These are phyloP conservation scores for Tuctoria greenei DNA, from an alignment of 176 grass and related monocot genomes.

Conservation along the genomic window DNA sequence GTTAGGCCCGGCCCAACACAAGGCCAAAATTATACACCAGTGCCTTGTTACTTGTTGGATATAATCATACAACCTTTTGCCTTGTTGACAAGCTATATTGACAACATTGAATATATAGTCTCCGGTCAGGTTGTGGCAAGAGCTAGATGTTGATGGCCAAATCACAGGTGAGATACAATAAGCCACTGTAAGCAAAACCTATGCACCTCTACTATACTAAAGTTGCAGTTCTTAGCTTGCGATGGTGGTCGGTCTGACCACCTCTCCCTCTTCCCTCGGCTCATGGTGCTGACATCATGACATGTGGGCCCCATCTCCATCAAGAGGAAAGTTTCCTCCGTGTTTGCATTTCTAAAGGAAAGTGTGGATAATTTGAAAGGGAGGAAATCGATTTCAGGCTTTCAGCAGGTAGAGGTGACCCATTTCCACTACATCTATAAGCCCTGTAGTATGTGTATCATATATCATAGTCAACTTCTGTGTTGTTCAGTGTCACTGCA, in stretches of 20 bases:
- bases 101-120: not conserved
- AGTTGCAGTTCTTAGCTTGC: no score
- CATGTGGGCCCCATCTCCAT: no score
- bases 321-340: conserved; percentile 18
- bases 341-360: conserved; percentile 43
- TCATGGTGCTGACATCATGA: no score
- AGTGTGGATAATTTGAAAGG: not conserved
- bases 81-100: not conserved
- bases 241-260: no score
- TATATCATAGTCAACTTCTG: conserved; percentile 85
- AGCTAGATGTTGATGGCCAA: not conserved
- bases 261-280: no score
- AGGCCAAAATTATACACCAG: not conserved
- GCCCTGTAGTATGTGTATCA: conserved; percentile 41
- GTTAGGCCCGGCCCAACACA: not conserved
- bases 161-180: conserved; percentile 34
- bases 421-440: conserved; percentile 13
- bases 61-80: not conserved
- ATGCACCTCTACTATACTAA: not conserved
- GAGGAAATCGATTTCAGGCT: not conserved
- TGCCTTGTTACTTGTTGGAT: not conserved
- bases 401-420: not conserved
- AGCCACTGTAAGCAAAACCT: conserved; percentile 4
- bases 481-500: conserved; percentile 42
- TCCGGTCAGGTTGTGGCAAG: not conserved